Evolutionary conservation across 768 basidiomycete genomes (phyloP), one percentile per base, ranked within the genome.

Genomic region (Gautieria morchelliformis): DNA sequence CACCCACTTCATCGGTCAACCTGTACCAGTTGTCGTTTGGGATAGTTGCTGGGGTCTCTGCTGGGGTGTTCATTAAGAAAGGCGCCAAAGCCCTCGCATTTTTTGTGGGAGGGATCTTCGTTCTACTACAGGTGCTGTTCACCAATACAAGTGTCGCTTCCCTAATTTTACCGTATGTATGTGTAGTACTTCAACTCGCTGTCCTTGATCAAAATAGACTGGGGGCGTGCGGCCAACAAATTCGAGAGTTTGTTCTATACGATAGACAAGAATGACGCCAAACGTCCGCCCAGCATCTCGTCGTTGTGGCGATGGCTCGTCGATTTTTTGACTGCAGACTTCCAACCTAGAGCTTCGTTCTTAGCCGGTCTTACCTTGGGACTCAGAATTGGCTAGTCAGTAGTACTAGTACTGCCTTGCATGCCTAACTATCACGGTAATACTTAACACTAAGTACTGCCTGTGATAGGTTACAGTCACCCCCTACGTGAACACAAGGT

Each of bases 1-100:
- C 78, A 3, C 87, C 87, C 1, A 62, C 70, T 46, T 93, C 92
- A n/a, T 77, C 82, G 0, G 75, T 96, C n/a, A 89, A 84, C 55
- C 58, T 82, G 19, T 86, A 86, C 65, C 86, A 95, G 62, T 80
- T 98, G 27, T 76, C 84, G 0, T 97, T 97, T 67, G 95, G 95
- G 11, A 89, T 92, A 5, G 84, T 89, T 0, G 81, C 84, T 56
- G 95, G 95, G 0, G 67, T 98, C 42, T 96, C 92, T 64, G 83
- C 91, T 0, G 95, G 95, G 0, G 78, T 98, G 0, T 98, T 98
- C 66, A 75, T 95, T 63, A 97, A 96, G 72, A 97, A 95, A 69
- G 94, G 95, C n/a, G 81, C 85, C 8, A 89, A 85, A 68, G 75
- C 81, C 2, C 70, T 85, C 11, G 95, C 93, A 0, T 93, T 92